Conservation (phyloP, 2,329 filamentous ascomycete genomes). For the Diplodia mutila region DNA sequence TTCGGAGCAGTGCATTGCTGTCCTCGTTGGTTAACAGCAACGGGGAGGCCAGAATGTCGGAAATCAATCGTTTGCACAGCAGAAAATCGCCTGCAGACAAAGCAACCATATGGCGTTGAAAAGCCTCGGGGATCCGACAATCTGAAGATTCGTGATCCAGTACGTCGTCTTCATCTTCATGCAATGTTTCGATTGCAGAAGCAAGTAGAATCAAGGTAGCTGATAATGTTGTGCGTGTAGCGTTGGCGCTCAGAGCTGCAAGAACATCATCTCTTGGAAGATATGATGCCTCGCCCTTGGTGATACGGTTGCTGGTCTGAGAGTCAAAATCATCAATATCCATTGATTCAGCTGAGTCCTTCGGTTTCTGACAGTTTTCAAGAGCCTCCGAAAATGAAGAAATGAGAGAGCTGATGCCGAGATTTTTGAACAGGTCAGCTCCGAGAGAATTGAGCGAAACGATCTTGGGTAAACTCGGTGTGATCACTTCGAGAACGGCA, state of each 20-base stretch:
- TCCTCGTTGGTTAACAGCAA: slow-evolving; percentile 37
- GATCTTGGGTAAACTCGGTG: slow-evolving; percentile 39
- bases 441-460: slow-evolving; percentile 29
- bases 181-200: slow-evolving; percentile 9
- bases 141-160: not conserved
- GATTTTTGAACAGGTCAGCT: slow-evolving; percentile 31
- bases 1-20: slow-evolving; percentile 51
- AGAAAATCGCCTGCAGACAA: slow-evolving; percentile 28
- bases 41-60: slow-evolving; percentile 27
- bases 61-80: slow-evolving; percentile 27
- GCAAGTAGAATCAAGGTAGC: slow-evolving; percentile 26
- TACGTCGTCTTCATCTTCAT: not conserved
- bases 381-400: slow-evolving; percentile 39
- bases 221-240: slow-evolving; percentile 7
- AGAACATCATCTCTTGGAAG: slow-evolving; percentile 53
- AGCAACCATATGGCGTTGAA: slow-evolving; percentile 26
- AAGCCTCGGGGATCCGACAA: slow-evolving; percentile 25
- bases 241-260: slow-evolving; percentile 28
- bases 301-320: slow-evolving; percentile 55
- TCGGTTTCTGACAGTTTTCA: slow-evolving; percentile 32
- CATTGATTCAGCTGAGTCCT: slow-evolving; percentile 58
- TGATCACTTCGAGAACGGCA: slow-evolving; percentile 44
- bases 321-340: slow-evolving; percentile 70
- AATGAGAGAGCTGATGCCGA: slow-evolving; percentile 42
- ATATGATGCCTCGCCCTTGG: slow-evolving; percentile 37